Evolutionary conservation across 83 land plant species (phyloP).

Genomic region (Picea abies): DNA sequence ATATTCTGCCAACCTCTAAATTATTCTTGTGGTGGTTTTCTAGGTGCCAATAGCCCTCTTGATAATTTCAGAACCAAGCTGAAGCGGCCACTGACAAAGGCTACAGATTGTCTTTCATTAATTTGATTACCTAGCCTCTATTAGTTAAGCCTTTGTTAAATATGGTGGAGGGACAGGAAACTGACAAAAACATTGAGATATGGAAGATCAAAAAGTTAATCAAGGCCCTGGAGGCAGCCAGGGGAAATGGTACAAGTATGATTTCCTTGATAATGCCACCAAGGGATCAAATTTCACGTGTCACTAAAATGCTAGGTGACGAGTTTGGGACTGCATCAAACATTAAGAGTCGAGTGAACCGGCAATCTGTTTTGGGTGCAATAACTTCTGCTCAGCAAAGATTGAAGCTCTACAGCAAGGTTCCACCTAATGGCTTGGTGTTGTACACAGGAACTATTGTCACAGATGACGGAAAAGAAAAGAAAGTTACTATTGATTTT

Average conservation of each 20-base stretch:
- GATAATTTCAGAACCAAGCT: too few species aligned
- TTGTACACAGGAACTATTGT: constrained; percentile 50
- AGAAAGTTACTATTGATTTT: constrained; percentile 48
- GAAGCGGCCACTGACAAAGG: too few species aligned
- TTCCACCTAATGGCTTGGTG: constrained; percentile 48
- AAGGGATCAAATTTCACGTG: constrained; percentile 44
- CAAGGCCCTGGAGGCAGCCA: constrained; percentile 47
- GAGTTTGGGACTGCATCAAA: constrained; percentile 54
- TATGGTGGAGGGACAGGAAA: constrained; percentile 43
- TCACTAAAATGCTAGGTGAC: constrained; percentile 52
- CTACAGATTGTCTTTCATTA: too few species aligned
- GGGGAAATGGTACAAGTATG: constrained; percentile 60
- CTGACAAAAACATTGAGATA: constrained; percentile 55
- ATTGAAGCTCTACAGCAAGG: constrained; percentile 47
- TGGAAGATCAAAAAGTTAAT: constrained; percentile 56
- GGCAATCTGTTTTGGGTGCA: constrained; percentile 52
- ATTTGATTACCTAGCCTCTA: too few species aligned
- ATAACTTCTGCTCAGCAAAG: constrained; percentile 59
- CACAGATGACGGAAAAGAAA: constrained; percentile 50
- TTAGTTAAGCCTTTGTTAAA: not conserved
- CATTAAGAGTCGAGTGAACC: constrained; percentile 48
- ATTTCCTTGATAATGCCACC: constrained; percentile 55
- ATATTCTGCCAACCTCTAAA: too few species aligned
- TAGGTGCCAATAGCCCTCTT: too few species aligned
- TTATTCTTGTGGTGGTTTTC: too few species aligned